These are phyloP conservation scores for Cyberlindnera xylosilytica DNA, from an alignment of 805 yeast species.

Conservation along the genomic window DNA sequence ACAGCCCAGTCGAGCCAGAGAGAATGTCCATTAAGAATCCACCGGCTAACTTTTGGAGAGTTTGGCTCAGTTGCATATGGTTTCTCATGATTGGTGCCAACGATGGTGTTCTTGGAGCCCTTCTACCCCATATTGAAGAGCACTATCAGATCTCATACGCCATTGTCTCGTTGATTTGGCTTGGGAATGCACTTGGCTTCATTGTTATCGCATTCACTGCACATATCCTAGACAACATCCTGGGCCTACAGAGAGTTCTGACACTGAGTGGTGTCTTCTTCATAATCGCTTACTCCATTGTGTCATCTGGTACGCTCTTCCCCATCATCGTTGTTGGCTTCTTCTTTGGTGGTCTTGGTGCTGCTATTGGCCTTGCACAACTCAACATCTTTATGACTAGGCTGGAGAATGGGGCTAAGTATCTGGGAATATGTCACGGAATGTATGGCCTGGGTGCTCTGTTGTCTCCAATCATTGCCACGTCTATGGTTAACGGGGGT, in stretches of 20 bases:
- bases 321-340: constrained; percentile 47
- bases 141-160: constrained; percentile 47
- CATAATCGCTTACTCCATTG: constrained; percentile 40
- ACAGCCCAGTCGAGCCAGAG: neutral
- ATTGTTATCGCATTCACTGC: constrained; percentile 45
- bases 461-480: constrained; percentile 55
- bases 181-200: constrained; percentile 54
- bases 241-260: constrained; percentile 40
- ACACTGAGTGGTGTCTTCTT: constrained; percentile 36
- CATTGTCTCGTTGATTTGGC: constrained; percentile 54
- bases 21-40: constrained; percentile 40
- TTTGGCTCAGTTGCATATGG: constrained; percentile 40
- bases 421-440: constrained; percentile 56
- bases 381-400: constrained; percentile 49
- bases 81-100: constrained; percentile 40
- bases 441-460: constrained; percentile 64
- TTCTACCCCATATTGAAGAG: constrained; percentile 49
- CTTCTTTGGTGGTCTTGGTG: constrained; percentile 56
- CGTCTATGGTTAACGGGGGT: constrained; percentile 48
- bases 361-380: constrained; percentile 47
- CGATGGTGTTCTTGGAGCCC: constrained; percentile 60
- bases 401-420: constrained; percentile 40
- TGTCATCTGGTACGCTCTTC: constrained; percentile 46
- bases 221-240: constrained; percentile 37
- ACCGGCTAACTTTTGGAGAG: constrained; percentile 39